These are phyloP conservation scores for Colletotrichum lini DNA, from an alignment of 2,329 filamentous ascomycete species.

Conservation along the genomic window DNA sequence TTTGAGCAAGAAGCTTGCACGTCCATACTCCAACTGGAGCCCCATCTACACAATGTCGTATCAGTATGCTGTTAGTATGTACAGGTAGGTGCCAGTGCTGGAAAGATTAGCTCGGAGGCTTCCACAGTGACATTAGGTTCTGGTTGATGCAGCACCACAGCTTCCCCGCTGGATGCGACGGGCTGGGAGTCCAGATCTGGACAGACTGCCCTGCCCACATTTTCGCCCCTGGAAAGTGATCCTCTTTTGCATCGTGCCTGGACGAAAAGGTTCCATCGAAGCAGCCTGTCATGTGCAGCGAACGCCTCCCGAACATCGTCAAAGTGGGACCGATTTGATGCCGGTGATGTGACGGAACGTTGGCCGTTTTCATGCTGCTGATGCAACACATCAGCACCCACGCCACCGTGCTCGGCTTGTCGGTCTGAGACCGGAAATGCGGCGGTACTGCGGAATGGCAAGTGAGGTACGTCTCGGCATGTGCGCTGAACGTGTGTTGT, in stretches of 20 bases:
- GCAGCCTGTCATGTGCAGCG: conserved; percentile 34
- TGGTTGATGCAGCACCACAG: not conserved
- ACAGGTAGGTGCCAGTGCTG: not conserved
- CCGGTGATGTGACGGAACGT: conserved; percentile 35
- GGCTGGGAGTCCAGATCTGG: conserved; percentile 12
- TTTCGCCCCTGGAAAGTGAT: conserved; percentile 19
- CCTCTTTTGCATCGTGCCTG: conserved; percentile 24
- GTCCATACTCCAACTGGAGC: not conserved
- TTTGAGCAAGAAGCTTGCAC: conserved; percentile 1
- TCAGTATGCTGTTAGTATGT: not conserved
- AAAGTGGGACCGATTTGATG: conserved; percentile 27
- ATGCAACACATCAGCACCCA: conserved; percentile 27
- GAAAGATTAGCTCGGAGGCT: not conserved
- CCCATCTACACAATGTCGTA: too few species aligned
- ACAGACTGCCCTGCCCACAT: conserved; percentile 4
- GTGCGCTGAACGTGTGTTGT: conserved; percentile 7
- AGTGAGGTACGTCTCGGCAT: conserved; percentile 29
- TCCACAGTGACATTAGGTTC: conserved; percentile 11
- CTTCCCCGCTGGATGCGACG: conserved; percentile 19
- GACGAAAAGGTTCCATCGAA: conserved; percentile 20
- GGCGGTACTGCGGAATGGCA: conserved; percentile 24
- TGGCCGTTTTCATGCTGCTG: conserved; percentile 38
- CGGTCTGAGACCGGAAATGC: conserved; percentile 28
- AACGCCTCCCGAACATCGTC: conserved; percentile 16
- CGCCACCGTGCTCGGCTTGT: conserved; percentile 30